Evolutionary conservation across 2,329 filamentous ascomycete genomes (phyloP).

Genomic region (Celoporthe dispersa): DNA sequence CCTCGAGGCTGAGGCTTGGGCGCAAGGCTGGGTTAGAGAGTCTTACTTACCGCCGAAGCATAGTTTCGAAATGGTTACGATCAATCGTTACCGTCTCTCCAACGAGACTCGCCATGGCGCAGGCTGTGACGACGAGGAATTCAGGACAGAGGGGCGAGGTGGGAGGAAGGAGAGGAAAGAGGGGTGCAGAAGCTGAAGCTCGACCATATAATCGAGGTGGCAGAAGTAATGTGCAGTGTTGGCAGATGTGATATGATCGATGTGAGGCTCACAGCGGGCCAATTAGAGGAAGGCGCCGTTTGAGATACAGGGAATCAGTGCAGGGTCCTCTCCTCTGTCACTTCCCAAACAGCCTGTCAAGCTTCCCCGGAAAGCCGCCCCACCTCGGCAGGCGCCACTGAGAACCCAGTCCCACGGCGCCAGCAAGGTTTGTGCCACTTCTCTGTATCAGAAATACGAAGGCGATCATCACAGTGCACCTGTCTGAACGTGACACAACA

Average conservation of each 20-base stretch:
- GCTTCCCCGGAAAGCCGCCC: background rate
- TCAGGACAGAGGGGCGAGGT: background rate
- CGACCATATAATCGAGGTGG: background rate
- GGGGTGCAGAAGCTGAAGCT: background rate
- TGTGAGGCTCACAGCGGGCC: slow-evolving; percentile 2
- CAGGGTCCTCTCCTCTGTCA: background rate
- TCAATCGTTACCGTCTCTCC: slow-evolving; percentile 57
- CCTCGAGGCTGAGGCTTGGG: slow-evolving; percentile 13
- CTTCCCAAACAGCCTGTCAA: background rate
- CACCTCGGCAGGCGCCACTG: background rate
- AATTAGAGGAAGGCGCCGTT: slow-evolving; percentile 11
- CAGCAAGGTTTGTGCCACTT: background rate
- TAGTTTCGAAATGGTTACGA: slow-evolving; percentile 63
- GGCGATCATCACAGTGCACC: background rate
- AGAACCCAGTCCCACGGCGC: background rate
- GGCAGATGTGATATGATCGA: slow-evolving; percentile 8
- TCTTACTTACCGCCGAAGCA: slow-evolving; percentile 60
- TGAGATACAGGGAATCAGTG: background rate
- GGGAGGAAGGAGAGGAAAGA: background rate
- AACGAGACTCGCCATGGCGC: slow-evolving; percentile 21
- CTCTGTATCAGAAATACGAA: background rate
- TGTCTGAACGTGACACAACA: background rate
- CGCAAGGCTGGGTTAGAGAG: slow-evolving; percentile 1
- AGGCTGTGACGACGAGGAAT: slow-evolving; percentile 7
- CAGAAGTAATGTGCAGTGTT: background rate